Evolutionary conservation across 345 rosid species (phyloP), one percentile per base, ranked within the genome.

Genomic region (Rhizophora mangle): DNA sequence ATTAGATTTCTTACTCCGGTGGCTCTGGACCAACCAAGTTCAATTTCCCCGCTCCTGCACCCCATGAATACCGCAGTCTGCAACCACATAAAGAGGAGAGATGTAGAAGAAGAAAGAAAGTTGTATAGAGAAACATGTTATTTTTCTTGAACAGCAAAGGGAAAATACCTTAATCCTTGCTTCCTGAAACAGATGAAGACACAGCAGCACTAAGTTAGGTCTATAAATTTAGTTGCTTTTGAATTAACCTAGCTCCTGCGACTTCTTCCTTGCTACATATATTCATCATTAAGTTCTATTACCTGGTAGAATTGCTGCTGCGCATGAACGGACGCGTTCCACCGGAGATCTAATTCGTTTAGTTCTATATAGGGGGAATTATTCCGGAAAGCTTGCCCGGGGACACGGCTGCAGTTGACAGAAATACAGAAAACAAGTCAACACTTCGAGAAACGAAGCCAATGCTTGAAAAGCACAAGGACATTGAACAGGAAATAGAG

Each of bases 51-150:
- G 54, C 75, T 84, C 34, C 58, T 76, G 82, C 97, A 89, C 46
- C 94, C 94, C 96, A 91, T 83, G 81, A 93, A 93, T 29, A 85
- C 84, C 62, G 88, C 91, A 27, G 78, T 82, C 98, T 93, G 80
- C 30, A 59, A 72, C 64, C 20, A 60, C 27, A 22, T 22, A 55
- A 22, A 26, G 5, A 26, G 60, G 27, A 5, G 60, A 55, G 30
- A 55, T 8, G 13, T 54, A 15, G 27, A 53, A 1, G 6, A 54
- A 20, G 60, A 55, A 30, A 55, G 27, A 22, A 13, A 22, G 13
- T 55, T 55, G 2, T 13, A 5, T 9, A 22, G 24, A 55, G 16
- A 13, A 20, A 55, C 6, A 8, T 10, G 6, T 22, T 26, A 2
- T 55, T 22, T 22, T 55, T 15, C 60, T 21, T 22, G 3, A 15